Evolutionary conservation across 768 basidiomycete species (phyloP).

Genomic region (Podaxis sp.): DNA sequence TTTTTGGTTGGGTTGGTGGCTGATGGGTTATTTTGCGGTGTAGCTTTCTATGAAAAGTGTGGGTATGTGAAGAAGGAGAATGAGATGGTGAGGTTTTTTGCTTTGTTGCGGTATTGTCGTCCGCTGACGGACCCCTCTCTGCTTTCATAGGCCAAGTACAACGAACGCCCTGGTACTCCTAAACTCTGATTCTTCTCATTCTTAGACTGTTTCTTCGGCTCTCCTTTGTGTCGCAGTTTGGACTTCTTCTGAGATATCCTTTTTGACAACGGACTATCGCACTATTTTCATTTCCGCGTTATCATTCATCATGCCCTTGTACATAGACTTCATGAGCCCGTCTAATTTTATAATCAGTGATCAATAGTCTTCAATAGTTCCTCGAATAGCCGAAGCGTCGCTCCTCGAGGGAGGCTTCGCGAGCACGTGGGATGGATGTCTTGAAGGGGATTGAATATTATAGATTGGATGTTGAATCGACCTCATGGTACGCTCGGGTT

Average conservation of each 20-base stretch:
- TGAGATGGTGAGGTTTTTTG: conserved; percentile 73
- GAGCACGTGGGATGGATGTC: background rate
- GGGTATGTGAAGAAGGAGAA: conserved; percentile 89
- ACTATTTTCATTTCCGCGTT: background rate
- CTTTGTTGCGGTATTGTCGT: conserved; percentile 36
- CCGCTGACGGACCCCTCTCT: background rate
- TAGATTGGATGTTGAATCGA: too few species aligned
- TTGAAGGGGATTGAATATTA: background rate
- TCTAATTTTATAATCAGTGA: conserved; percentile 5
- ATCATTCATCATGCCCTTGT: background rate
- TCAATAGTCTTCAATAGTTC: background rate
- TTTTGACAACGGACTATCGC: background rate
- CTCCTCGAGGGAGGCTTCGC: background rate
- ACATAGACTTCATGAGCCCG: conserved; percentile 8
- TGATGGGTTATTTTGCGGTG: conserved; percentile 13
- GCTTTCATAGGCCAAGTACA: conserved; percentile 11
- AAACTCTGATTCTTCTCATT: conserved; percentile 4
- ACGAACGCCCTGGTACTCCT: conserved; percentile 6
- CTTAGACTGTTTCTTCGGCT: background rate
- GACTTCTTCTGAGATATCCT: background rate
- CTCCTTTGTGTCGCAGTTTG: background rate
- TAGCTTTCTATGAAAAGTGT: conserved; percentile 97
- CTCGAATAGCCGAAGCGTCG: background rate
- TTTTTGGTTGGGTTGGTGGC: background rate
- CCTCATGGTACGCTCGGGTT: too few species aligned